Evolutionary conservation across 2,329 filamentous ascomycete species (phyloP), one percentile per base, ranked within the genome.

Genomic region (Fusarium hainanense): DNA sequence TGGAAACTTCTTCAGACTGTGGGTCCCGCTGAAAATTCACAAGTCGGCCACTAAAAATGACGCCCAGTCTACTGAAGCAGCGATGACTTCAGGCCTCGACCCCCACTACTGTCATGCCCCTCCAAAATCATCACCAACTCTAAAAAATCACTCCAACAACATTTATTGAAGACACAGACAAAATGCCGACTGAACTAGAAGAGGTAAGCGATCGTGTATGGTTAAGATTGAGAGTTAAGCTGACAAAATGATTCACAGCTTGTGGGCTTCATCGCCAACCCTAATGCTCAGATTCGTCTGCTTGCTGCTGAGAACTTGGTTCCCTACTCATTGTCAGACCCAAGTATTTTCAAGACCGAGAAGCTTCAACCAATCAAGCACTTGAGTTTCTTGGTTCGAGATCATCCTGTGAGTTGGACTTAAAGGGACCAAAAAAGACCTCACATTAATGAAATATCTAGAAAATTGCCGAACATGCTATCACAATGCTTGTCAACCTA

Each of bases 261-360:
- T 56, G 93, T 98, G 66, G 93, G 94, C 79, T 98, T 98, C 81
- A 92, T 98, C 63, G 92, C 93, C 80, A 92, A 97, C 82, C 93
- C 93, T 64, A 97, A 97, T 78, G 93, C 93, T 43, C 92, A 97
- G 78, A 93, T 98, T 70, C 90, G 96, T 74, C 90, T 93, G 78
- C 87, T 95, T 72, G 94, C 94, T 50, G 89, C 91, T 56, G 94
- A 97, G 80, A 92, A 97, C 74, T 86, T 98, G 37, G 90, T 98
- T 47, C 93, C 93, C 13, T 98, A 93, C 70, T 92, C 92, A 25
- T 86, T 89, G 13, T 82, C 87, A 3, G 87, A 97, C 70, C 91
- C 92, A 0, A 83, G 85, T 0, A 88, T 98, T 23, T 99, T 99
- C 86, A 98, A 98, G 81, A 85, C 85, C 10, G 88, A 93, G 28